A percentile compares a stretch with the other conserved stretches of the same genome.
Conservation (phyloP, 2,329 filamentous ascomycete genomes). For the Trichophyton simii region DNA sequence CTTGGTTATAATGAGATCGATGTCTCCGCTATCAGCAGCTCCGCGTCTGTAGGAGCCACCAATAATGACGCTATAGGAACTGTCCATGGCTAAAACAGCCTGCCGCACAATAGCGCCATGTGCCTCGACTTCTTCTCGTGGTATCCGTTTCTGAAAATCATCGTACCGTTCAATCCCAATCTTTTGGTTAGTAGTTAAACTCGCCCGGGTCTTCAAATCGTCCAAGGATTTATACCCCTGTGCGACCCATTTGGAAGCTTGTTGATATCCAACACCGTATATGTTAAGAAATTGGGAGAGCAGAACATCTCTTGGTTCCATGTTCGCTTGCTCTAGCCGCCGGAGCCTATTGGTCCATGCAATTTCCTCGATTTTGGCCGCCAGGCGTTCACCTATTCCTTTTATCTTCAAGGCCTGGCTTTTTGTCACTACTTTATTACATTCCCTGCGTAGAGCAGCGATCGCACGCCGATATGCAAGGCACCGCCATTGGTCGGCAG, state of each 20-base stretch:
- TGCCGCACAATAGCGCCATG: slow-evolving; percentile 54
- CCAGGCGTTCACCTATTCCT: slow-evolving; percentile 59
- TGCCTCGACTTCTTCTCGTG: slow-evolving; percentile 58
- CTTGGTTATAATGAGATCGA: slow-evolving; percentile 74
- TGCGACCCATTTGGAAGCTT: slow-evolving; percentile 64
- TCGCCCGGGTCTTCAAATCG: slow-evolving; percentile 51
- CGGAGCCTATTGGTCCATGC: slow-evolving; percentile 58
- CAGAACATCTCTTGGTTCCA: slow-evolving; percentile 52
- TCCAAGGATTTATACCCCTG: slow-evolving; percentile 62
- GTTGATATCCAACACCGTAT: slow-evolving; percentile 61
- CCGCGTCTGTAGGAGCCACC: slow-evolving; percentile 80
- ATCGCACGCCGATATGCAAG: slow-evolving; percentile 68
- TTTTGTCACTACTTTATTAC: slow-evolving; percentile 51
- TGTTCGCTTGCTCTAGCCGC: slow-evolving; percentile 56
- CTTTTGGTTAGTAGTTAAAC: slow-evolving; percentile 55
- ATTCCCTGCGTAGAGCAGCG: slow-evolving; percentile 55
- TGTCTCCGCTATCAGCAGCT: slow-evolving; percentile 59
- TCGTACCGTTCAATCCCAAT: slow-evolving; percentile 68
- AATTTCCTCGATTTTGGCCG: slow-evolving; percentile 82
- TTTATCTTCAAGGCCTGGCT: slow-evolving; percentile 56
- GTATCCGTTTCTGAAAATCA: slow-evolving; percentile 68
- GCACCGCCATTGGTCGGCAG: slow-evolving; percentile 65
- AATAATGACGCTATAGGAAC: slow-evolving; percentile 55
- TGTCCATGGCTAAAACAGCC: slow-evolving; percentile 49
- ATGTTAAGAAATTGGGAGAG: slow-evolving; percentile 62